Conservation (phyloP, 768 basidiomycete genomes). For the Suillus decipiens region DNA sequence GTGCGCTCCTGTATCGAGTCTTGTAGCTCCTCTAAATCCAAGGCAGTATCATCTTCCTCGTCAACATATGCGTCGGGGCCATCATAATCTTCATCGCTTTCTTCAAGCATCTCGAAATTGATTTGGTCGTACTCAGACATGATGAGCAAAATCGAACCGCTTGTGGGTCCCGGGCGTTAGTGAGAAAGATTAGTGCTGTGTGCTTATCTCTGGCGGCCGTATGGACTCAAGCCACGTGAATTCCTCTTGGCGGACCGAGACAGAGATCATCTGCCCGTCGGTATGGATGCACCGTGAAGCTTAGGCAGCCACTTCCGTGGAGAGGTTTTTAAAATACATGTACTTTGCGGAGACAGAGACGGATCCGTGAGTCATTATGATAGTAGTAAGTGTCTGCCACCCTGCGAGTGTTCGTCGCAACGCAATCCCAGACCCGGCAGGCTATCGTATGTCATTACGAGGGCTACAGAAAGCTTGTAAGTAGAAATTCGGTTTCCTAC, state of each 20-base stretch:
- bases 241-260: background rate
- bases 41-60: conserved; percentile 32
- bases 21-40: conserved; percentile 33
- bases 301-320: background rate
- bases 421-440: background rate
- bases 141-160: background rate
- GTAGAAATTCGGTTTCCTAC: background rate
- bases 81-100: conserved; percentile 34
- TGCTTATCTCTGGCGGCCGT: background rate
- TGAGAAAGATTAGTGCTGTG: conserved; percentile 6
- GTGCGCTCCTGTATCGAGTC: conserved; percentile 7
- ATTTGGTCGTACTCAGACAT: conserved; percentile 25
- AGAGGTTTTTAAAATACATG: background rate
- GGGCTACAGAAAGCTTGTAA: background rate
- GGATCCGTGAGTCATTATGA: too few relatives aligned
- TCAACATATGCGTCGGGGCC: conserved; percentile 39
- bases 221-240: conserved; percentile 1
- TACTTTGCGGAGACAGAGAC: background rate
- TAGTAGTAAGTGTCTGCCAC: background rate
- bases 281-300: background rate
- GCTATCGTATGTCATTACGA: background rate
- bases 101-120: conserved; percentile 22
- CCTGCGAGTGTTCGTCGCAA: background rate
- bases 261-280: background rate
- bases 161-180: background rate